These are phyloP conservation scores for Didymella sp. DNA, from an alignment of 2,329 filamentous ascomycete genomes.

Conservation along the genomic window DNA sequence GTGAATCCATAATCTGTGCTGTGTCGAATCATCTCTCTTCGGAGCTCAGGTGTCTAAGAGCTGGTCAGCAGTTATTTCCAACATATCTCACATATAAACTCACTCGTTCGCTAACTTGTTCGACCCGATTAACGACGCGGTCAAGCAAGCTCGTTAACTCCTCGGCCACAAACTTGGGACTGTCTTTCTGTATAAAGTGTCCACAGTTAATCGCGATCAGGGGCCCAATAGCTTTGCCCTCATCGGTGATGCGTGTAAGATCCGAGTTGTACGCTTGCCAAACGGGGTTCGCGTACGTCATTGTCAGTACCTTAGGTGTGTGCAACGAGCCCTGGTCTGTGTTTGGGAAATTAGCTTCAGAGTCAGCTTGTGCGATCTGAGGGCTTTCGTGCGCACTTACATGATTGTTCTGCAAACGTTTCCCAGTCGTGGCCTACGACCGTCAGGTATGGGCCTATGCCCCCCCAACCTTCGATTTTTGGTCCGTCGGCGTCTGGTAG, in stretches of 20 bases:
- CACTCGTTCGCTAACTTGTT: constrained; percentile 43
- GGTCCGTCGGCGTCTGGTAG: constrained; percentile 57
- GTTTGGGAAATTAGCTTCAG: constrained; percentile 10
- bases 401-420: constrained; percentile 58
- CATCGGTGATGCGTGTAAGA: constrained; percentile 54
- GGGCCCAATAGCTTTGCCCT: constrained; percentile 52
- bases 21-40: constrained; percentile 18
- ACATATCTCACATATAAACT: background rate
- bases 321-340: constrained; percentile 36
- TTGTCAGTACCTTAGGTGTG: constrained; percentile 51
- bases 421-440: constrained; percentile 64
- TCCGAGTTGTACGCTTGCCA: constrained; percentile 64
- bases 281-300: constrained; percentile 60
- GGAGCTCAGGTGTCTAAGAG: constrained; percentile 12
- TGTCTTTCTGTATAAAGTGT: constrained; percentile 64
- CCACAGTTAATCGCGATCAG: constrained; percentile 59
- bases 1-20: constrained; percentile 16
- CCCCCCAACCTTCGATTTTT: constrained; percentile 47
- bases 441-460: constrained; percentile 53
- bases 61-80: background rate
- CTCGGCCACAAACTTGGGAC: constrained; percentile 52
- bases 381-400: constrained; percentile 16
- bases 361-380: background rate
- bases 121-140: constrained; percentile 44
- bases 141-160: constrained; percentile 45